Evolutionary conservation across 768 basidiomycete species (phyloP), one percentile per base, ranked within the genome.

Genomic region (Gyrodon lividus): DNA sequence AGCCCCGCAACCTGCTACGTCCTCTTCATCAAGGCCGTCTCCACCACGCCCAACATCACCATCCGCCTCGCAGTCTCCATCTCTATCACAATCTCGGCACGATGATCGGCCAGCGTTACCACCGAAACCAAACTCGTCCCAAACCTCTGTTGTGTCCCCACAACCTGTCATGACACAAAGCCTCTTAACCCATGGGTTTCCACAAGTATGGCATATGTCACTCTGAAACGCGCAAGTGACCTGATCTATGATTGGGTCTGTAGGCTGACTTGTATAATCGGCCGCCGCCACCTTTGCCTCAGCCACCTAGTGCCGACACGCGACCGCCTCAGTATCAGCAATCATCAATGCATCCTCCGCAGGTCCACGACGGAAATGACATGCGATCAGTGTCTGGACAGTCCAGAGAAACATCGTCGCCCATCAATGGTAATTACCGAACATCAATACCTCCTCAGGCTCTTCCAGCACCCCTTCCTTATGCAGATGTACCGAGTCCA

Each of bases 81-180:
- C 63, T 19, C 57, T 58, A 12, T 53, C 58, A 7, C 54, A 44
- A 17, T 51, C 62, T 43, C 55, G 26, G 14, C 41, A 61, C 38
- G 57, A 55, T 44, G 71, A 64, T 59, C 73, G 60, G 12, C 75
- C 72, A n/a, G 69, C 68, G 52, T 63, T 72, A 43, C 75, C 70
- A 51, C 72, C 70, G 48, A 76, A 73, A 56, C 73, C 73, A 47
- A 56, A 55, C 44, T 46, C 59, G 46, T 57, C 60, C 46, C 43
- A 54, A 6, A 6, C 50, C 2, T 44, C 52, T 9, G 16, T 37
- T 47, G 14, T 51, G 9, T 33, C 64, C 58, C 52, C 55, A 16
- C 66, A 55, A 44, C 64, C 58, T 52, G 46, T 34, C 35, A 39
- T 50, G 33, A 13, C 55, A 22, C 37, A 58, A n/a, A 33, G 45